Conservation (phyloP, 2,329 filamentous ascomycete genomes). For the Aspergillus brunneoviolaceus region DNA sequence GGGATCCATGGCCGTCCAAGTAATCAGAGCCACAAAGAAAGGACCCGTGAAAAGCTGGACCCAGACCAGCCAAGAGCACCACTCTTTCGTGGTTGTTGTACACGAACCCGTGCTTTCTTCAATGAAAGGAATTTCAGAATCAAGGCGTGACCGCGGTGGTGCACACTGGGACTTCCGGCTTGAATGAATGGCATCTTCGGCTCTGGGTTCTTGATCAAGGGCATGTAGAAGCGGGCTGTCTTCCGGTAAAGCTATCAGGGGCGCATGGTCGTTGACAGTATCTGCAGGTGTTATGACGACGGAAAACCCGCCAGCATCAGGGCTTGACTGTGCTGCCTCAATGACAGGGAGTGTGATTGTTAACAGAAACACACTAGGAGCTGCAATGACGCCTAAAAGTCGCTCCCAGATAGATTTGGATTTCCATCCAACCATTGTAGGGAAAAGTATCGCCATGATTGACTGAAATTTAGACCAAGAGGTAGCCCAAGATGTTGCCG, state of each 20-base stretch:
- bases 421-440: slow-evolving; percentile 78
- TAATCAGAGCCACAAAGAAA: slow-evolving; percentile 72
- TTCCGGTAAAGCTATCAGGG: slow-evolving; percentile 34
- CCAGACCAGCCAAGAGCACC: slow-evolving; percentile 89
- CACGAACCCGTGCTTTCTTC: slow-evolving; percentile 22
- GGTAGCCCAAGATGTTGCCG: slow-evolving; percentile 79
- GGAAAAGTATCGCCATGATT: slow-evolving; percentile 75
- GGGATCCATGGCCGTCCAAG: slow-evolving; percentile 61
- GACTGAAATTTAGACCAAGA: slow-evolving; percentile 66
- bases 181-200: slow-evolving; percentile 10
- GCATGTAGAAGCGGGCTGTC: slow-evolving; percentile 36
- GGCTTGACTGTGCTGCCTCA: slow-evolving; percentile 57
- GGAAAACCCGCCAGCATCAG: background rate
- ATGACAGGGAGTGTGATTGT: slow-evolving; percentile 90
- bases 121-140: slow-evolving; percentile 43
- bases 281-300: slow-evolving; percentile 28
- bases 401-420: slow-evolving; percentile 85
- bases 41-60: slow-evolving; percentile 86
- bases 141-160: slow-evolving; percentile 26
- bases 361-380: slow-evolving; percentile 86
- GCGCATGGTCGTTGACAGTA: slow-evolving; percentile 27
- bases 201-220: slow-evolving; percentile 14
- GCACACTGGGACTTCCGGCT: slow-evolving; percentile 21
- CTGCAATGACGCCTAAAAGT: slow-evolving; percentile 74
- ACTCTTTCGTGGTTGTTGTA: slow-evolving; percentile 52